Base-by-base conservation (phyloP, 352 stramenopile genomes). In the Blastocystis sp. region DNA sequence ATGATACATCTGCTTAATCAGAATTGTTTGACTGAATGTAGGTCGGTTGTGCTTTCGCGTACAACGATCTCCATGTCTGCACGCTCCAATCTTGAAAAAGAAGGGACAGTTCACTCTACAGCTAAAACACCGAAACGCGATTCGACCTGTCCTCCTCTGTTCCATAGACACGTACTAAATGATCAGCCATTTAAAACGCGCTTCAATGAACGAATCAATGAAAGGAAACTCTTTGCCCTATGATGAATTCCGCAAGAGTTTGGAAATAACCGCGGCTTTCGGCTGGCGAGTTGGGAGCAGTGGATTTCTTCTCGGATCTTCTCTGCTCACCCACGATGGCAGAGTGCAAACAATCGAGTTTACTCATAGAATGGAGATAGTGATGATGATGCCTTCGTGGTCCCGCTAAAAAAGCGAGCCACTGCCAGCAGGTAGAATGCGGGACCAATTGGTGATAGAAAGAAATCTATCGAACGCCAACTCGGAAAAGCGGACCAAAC, bases 81-180 rank as follows among this genome's bases (percentile, higher is more conserved):
- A 99, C 32, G 96, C 96, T 42, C 96, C 97, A 63, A 99, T 99
- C 91, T 99, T 99, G 90, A 98, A 98, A 90, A 98, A 99, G 89
- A 99, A 99, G 61, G 96, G 95, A 89, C 97, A 99, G 90, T 99
- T 99, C 57, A 98, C 93, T 63, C 85, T 88, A 85, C 36, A 40
- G 61, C 21, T 72, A 27, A n/a, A 85, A 56, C 8, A 76, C 57
- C 40, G 29, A 49, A 34, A 27, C 1, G 40, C 14, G 1, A 21
- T 16, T 32, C 21, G 6, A 85, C 75, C 75, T 44, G 75, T 85
- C 75, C 36, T 85, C 75, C 75, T 85, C 75, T 24, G 75, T 85
- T 76, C 75, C 75, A 85, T 76, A 85, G 8, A 85, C 75, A 0
- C 63, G 40, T 24, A 76, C 57, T 38, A 85, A 54, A 53, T 85